Evolutionary conservation across 2,329 filamentous ascomycete genomes (phyloP), one percentile per base, ranked within the genome.

Genomic region (Cytospora paraplurivora): DNA sequence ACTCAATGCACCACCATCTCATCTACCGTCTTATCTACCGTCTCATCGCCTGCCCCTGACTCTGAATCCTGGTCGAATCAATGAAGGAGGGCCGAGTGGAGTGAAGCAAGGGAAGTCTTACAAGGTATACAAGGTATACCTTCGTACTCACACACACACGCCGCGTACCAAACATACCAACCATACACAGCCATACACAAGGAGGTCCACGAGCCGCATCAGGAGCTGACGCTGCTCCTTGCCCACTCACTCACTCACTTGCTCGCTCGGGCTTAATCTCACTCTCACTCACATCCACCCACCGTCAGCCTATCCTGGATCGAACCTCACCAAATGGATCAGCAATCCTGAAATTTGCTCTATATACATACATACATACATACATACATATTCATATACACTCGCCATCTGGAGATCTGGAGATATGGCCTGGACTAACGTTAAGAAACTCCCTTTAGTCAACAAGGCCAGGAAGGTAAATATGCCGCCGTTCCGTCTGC

Each of bases 381-480:
- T 21, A 41, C 5, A 12, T 38, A 27, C 58, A 35, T 41, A 55
- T 54, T 27, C 51, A 33, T 5, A 15, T 47, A 19, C 44, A 37
- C 17, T 27, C 27, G 4, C 27, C 27, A 27, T 27, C 27, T 27
- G 27, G 27, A 27, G 27, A 12, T 49, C 35, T 37, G 58, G 38
- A 47, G 38, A 38, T 32, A 61, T 57, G 52, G 53, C 47, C 55
- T 59, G 58, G 61, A 56, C 64, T 86, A 78, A 86, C 77, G 83
- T 85, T 78, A 78, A 77, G 68, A 77, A 83, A 71, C 73, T 82
- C 62, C 77, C 80, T 34, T 73, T 81, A 86, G 84, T 86, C 57
- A 82, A 81, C 73, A 86, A 86, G 77, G 81, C 79, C 70, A 80
- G 83, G 73, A 86, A 83, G 82, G 83, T 85, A 74, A 72, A 17